Evolutionary conservation across 164 flowering plant species (phyloP), one percentile per base, ranked within the genome.

Genomic region (Macadamia tetraphylla): DNA sequence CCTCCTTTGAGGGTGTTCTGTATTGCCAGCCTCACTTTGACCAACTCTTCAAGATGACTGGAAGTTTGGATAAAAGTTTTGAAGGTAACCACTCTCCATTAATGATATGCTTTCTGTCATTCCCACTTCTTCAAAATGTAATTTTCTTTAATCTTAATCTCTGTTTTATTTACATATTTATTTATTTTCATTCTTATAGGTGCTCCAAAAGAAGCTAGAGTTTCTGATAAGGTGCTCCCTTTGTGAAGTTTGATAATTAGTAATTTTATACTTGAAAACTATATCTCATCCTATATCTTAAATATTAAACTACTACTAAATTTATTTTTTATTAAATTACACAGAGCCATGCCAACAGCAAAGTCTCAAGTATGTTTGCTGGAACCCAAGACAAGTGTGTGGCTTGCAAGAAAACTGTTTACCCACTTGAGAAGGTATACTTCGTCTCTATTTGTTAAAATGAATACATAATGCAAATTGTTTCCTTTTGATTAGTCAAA

Each of bases 11-110:
- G 81, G 96, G 98, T 31, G 97, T 93, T 71, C 71, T 91, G 57
- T 93, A 91, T 69, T 93, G 98, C 84, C 89, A 87, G 74, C 98
- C 96, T 77, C 98, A 93, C 83, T 93, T 89, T 78, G 96, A 89
- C 79, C 98, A 93, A 66, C 86, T 93, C 46, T 85, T 87, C 67
- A 93, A 93, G 82, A 86, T 76, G 87, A 93, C 98, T 55, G 98
- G 98, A 64, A 91, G 98, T 79, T 80, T 93, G 80, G 88, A 89
- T 64, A 93, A 88, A 80, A 91, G 97, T 71, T 93, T 93, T 67
- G 97, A 93, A 85, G 88, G 98, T 93, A 30, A 17, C 52, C 68
- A 18, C 23, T 23, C 23, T 35, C 40, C 35, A 30, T 60, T 63
- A 31, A 8, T 64, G 8, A 46, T 29, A 17, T 58, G 15, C 9